phyloP scores from a whole-genome alignment of 1,139 yeast species.

The Protomyces inundatus region DNA sequence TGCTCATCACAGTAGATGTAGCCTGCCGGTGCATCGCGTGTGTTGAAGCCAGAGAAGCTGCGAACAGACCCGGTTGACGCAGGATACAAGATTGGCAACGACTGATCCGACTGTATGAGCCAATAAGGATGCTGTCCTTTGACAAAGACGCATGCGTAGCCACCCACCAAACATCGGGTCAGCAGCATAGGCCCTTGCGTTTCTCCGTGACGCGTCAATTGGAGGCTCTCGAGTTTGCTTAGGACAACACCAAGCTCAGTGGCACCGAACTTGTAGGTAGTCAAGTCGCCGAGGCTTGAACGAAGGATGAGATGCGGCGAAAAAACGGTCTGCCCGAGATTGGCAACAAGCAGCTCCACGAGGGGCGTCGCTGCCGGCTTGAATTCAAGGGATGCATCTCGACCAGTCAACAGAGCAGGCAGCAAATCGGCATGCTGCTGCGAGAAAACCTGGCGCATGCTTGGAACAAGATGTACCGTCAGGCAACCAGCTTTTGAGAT shows the following conservation, averaged over 20 bases:
- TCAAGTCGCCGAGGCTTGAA: slow-evolving; percentile 74
- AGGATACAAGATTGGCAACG: slow-evolving; percentile 57
- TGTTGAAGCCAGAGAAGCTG: slow-evolving; percentile 27
- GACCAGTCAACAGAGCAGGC: slow-evolving; percentile 10
- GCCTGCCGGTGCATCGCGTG: slow-evolving; percentile 44
- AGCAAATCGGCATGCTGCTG: slow-evolving; percentile 1
- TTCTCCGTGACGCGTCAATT: background rate
- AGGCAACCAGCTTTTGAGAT: slow-evolving; percentile 11
- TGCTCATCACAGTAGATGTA: slow-evolving; percentile 67
- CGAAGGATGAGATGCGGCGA: slow-evolving; percentile 63
- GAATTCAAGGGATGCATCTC: background rate
- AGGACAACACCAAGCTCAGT: slow-evolving; percentile 7
- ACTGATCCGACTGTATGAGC: slow-evolving; percentile 58
- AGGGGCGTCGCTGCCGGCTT: slow-evolving; percentile 37
- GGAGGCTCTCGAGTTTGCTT: slow-evolving; percentile 14
- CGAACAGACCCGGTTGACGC: slow-evolving; percentile 34
- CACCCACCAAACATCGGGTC: slow-evolving; percentile 43
- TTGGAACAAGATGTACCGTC: slow-evolving; percentile 27
- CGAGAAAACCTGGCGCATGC: slow-evolving; percentile 8
- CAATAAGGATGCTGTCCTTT: slow-evolving; percentile 68
- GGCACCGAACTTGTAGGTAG: slow-evolving; percentile 52
- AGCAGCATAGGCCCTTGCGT: background rate
- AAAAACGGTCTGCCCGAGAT: slow-evolving; percentile 54
- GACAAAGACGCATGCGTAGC: slow-evolving; percentile 58
- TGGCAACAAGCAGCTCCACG: slow-evolving; percentile 62